Evolutionary conservation across 129 eudicot genomes (phyloP).

Genomic region (Ambrosia artemisiifolia): DNA sequence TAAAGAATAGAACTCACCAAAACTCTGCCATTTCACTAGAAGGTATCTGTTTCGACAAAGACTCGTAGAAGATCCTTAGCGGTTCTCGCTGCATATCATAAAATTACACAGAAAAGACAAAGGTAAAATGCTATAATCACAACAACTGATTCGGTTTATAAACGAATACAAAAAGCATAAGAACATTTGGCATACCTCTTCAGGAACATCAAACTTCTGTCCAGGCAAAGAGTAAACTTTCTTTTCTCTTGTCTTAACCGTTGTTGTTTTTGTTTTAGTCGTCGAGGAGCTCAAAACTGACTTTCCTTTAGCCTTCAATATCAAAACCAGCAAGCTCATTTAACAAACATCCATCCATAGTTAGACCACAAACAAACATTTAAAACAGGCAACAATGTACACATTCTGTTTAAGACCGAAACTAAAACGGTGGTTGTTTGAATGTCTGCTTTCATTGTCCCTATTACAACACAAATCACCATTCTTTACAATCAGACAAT

Average conservation of each 20-base stretch:
- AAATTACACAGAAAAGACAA: neutral
- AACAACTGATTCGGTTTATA: neutral
- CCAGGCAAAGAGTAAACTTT: constrained; percentile 74
- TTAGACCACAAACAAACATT: neutral
- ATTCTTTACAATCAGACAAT: neutral
- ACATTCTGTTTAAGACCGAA: neutral
- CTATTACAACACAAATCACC: too few relatives aligned
- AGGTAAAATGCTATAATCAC: constrained; percentile 11
- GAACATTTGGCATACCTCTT: too few relatives aligned
- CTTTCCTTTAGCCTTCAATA: constrained; percentile 72
- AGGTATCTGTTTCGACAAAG: constrained; percentile 86
- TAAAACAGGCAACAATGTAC: too few relatives aligned
- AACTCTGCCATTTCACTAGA: constrained; percentile 99
- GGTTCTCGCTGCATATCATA: constrained; percentile 73
- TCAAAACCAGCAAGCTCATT: constrained; percentile 21
- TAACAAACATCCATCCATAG: neutral
- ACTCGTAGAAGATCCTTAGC: constrained; percentile 79
- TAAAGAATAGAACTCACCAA: constrained; percentile 53
- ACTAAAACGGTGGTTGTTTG: neutral
- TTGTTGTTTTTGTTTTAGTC: constrained; percentile 33
- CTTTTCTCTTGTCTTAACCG: constrained; percentile 56
- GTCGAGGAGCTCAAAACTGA: constrained; percentile 48
- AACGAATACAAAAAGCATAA: neutral
- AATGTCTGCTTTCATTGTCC: neutral
- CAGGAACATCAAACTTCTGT: constrained; percentile 76